A percentile compares a stretch with the other conserved stretches of the same genome.
Conservation (phyloP, 768 basidiomycete species). For the Kwoniella sp. region DNA sequence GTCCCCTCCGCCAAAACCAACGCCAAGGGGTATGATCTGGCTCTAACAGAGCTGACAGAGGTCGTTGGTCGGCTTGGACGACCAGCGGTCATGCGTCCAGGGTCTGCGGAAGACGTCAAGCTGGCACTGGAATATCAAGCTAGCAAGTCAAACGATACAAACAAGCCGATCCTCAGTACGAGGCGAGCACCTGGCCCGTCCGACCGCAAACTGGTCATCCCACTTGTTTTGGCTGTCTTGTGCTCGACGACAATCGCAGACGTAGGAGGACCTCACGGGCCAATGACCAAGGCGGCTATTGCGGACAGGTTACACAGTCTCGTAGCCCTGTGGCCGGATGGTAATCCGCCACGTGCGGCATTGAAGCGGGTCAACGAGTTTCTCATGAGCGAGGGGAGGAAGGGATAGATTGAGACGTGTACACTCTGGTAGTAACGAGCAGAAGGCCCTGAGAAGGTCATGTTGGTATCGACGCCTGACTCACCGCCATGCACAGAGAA, state of each 20-base stretch:
- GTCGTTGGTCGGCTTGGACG: constrained; percentile 5
- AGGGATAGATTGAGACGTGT: no score
- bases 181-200: background rate
- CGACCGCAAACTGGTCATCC: constrained; percentile 24
- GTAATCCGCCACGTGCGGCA: constrained; percentile 78
- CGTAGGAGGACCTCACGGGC: no score
- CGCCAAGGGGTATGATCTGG: constrained; percentile 14
- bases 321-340: constrained; percentile 65
- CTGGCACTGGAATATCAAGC: no score
- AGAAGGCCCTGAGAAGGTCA: no score
- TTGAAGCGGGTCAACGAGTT: constrained; percentile 75
- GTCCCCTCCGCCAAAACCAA: constrained; percentile 18
- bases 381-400: constrained; percentile 53
- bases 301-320: constrained; percentile 79
- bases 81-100: constrained; percentile 9
- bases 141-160: no score
- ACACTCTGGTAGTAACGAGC: no score
- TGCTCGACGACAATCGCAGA: constrained; percentile 5
- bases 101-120: no score
- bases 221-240: constrained; percentile 20
- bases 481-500: no score
- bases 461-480: no score
- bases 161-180: no score
- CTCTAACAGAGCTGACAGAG: constrained; percentile 10
- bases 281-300: constrained; percentile 61